Percentiles rank a stretch among this genome's conserved stretches.
These are phyloP conservation scores for Umbilicus rupestris DNA, from an alignment of 164 flowering plant genomes.

Conservation along the genomic window DNA sequence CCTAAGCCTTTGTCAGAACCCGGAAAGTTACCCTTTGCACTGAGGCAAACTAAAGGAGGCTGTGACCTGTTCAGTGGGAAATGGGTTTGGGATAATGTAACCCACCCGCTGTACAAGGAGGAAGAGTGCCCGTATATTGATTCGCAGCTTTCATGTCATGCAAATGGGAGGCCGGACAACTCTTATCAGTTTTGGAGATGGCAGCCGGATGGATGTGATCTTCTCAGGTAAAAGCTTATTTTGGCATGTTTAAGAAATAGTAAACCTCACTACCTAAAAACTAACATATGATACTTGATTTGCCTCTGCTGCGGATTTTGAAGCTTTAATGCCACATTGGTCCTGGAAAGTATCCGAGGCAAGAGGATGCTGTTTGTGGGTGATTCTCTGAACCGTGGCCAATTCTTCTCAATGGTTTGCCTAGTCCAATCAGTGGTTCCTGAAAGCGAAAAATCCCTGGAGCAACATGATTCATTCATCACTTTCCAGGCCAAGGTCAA, in stretches of 20 bases:
- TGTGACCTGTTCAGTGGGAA: conserved; percentile 38
- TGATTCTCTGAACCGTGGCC: conserved; percentile 81
- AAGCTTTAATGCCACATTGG: conserved; percentile 85
- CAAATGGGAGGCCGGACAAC: conserved; percentile 75
- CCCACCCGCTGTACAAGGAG: conserved; percentile 55
- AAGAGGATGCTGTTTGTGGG: conserved; percentile 90
- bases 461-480: conserved; percentile 50
- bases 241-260: background rate
- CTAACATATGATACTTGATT: background rate
- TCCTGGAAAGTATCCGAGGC: conserved; percentile 76
- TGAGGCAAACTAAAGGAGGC: background rate
- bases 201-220: conserved; percentile 71
- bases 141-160: conserved; percentile 74
- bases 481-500: conserved; percentile 68
- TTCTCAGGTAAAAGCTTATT: conserved; percentile 38
- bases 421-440: conserved; percentile 66
- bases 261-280: background rate
- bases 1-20: background rate
- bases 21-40: background rate
- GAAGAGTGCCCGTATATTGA: conserved; percentile 78
- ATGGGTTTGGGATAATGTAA: conserved; percentile 63
- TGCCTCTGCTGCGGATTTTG: background rate
- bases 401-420: conserved; percentile 77
- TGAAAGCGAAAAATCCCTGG: conserved; percentile 53
- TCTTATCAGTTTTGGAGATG: conserved; percentile 73